Base-by-base conservation (phyloP, 2,329 filamentous ascomycete genomes). In the Aspergillus hiratsukae region DNA sequence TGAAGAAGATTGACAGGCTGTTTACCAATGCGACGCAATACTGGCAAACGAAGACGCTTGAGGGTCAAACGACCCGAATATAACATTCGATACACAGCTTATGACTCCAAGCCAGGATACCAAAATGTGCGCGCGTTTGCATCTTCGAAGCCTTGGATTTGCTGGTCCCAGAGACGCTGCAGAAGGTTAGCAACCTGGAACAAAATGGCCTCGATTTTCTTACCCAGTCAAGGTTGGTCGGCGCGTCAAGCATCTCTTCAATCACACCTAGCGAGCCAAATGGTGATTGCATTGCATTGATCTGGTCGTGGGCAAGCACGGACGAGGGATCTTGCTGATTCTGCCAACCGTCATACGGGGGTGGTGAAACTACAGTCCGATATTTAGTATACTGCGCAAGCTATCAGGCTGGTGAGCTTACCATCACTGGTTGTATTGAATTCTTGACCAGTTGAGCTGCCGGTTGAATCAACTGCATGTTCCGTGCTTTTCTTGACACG, bases 211-310 rank as follows among this genome's bases (percentile, higher is more conserved):
- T 9, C 1, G 45, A 23, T 21, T 9, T 23, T 17, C 68, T 60
- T 64, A 73, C 71, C 70, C 70, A 73, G 58, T 73, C 65, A 19
- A 73, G 51, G 54, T 66, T 67, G 35, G 60, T 62, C 9, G 70
- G 69, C 1, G 65, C 60, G 29, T 67, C 67, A 14, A 73, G 61
- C 70, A 73, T 73, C 17, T 68, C 68, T 35, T 66, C 68, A 51
- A 73, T 72, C 0, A 72, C 61, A 21, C 63, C 67, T 4, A 72
- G 52, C 6, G 63, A 56, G 6, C 56, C 48, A 27, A 56, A 58
- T 6, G 55, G 49, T 1, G 59, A 49, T 45, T 61, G 51, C 2
- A 51, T 25, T 5, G 51, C 29, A 10, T 56, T 54, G 49, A 58
- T 52, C 3, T 17, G 4, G 46, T 49, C 14, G 48, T 48, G 43